phyloP scores from a whole-genome alignment of 305 asterid genomes.

The Plantago coronopus region DNA sequence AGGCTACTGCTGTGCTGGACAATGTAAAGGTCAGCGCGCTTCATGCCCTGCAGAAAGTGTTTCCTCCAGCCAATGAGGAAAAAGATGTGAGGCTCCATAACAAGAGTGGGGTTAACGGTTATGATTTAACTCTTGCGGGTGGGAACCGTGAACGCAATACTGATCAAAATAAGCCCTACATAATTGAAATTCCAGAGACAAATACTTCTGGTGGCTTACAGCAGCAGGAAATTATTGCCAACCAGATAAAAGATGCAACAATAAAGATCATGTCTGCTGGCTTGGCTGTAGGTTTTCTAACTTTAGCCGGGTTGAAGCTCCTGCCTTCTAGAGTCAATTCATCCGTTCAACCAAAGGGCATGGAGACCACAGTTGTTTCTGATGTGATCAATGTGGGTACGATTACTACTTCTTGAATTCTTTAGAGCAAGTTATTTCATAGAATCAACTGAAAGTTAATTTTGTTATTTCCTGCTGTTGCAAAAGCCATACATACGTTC shows the following conservation, averaged over 20 bases:
- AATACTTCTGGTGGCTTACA: conserved; percentile 32
- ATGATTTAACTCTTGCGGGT: conserved; percentile 30
- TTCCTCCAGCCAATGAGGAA: conserved; percentile 58
- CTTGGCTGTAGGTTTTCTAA: conserved; percentile 68
- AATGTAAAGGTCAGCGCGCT: conserved; percentile 77
- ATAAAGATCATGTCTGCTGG: conserved; percentile 88
- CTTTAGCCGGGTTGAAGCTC: conserved; percentile 65
- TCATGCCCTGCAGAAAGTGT: conserved; percentile 81
- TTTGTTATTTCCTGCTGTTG: neutral
- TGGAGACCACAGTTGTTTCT: conserved; percentile 43
- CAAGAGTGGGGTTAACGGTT: conserved; percentile 34
- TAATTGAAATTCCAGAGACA: conserved; percentile 29
- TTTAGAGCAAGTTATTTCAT: neutral
- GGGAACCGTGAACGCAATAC: conserved; percentile 33
- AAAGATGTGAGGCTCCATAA: conserved; percentile 36
- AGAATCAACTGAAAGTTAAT: neutral
- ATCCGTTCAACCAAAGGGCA: conserved; percentile 36
- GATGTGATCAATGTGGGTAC: conserved; percentile 79
- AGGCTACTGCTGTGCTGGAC: conserved; percentile 93
- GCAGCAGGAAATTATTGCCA: conserved; percentile 60
- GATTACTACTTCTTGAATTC: conserved; percentile 28
- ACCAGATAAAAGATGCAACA: conserved; percentile 56
- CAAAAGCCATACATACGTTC: neutral
- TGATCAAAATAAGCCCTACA: conserved; percentile 33
- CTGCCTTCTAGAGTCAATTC: conserved; percentile 43